Conservation (phyloP, 352 stramenopile species). For the Thalassiosira livingstoniorum region DNA sequence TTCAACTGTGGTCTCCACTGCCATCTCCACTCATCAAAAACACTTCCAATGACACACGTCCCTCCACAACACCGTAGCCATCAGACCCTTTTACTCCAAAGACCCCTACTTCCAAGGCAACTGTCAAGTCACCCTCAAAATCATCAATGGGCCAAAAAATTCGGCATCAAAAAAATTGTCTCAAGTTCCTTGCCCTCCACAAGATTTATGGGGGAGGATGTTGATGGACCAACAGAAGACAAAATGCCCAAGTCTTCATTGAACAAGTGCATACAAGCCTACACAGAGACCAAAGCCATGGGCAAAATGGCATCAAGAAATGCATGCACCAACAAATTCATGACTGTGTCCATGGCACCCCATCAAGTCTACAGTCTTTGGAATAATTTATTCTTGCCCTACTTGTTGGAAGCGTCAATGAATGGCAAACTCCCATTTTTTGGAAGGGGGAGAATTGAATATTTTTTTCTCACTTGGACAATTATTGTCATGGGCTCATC, state of each 20-base stretch:
- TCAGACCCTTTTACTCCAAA: constrained; percentile 88
- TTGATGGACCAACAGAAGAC: constrained; percentile 86
- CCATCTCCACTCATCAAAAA: no score
- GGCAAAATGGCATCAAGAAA: constrained; percentile 77
- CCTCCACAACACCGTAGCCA: constrained; percentile 90
- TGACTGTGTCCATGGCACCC: constrained; percentile 90
- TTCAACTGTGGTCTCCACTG: no score
- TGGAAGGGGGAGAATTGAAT: constrained; percentile 88
- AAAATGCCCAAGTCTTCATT: constrained; percentile 81
- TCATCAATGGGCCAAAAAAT: constrained; percentile 88
- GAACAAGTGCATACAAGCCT: constrained; percentile 86
- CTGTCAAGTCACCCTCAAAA: constrained; percentile 87
- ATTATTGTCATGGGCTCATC: constrained; percentile 91
- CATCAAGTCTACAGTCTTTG: constrained; percentile 92
- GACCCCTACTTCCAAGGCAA: constrained; percentile 89
- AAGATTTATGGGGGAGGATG: constrained; percentile 87
- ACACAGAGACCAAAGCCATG: constrained; percentile 88
- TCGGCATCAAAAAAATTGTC: constrained; percentile 88
- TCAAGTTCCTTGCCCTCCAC: constrained; percentile 89
- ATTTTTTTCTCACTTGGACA: constrained; percentile 90
- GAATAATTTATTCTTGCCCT: constrained; percentile 89
- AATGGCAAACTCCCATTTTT: constrained; percentile 88
- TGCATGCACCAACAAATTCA: constrained; percentile 74
- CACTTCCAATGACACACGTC: no score
- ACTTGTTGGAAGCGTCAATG: constrained; percentile 87